phyloP scores from a whole-genome alignment of 2,329 filamentous ascomycete genomes.

The Ophiostoma sp. region DNA sequence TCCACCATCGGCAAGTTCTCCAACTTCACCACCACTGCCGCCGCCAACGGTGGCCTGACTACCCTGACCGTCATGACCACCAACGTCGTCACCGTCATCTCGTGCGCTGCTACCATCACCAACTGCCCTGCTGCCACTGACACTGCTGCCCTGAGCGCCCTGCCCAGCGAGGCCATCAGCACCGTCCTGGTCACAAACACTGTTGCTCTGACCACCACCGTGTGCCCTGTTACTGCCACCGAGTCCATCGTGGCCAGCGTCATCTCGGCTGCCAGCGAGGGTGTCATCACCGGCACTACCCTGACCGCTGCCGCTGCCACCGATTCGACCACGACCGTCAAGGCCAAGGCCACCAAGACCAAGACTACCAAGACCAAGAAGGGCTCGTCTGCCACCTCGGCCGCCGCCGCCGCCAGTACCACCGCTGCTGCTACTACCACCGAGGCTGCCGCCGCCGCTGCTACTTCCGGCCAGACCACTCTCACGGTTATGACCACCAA shows the following conservation, averaged over 20 bases:
- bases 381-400: not conserved
- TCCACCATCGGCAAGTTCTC: not conserved
- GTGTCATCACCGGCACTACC: slow-evolving; percentile 37
- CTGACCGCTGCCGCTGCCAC: slow-evolving; percentile 34
- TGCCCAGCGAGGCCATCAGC: slow-evolving; percentile 32
- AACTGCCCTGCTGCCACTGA: slow-evolving; percentile 34
- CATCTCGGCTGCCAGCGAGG: slow-evolving; percentile 32
- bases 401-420: not conserved
- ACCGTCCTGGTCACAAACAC: slow-evolving; percentile 39
- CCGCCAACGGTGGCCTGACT: too few species aligned
- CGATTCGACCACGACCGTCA: slow-evolving; percentile 32
- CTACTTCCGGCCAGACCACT: slow-evolving; percentile 34
- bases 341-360: slow-evolving; percentile 20
- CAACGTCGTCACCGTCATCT: slow-evolving; percentile 36
- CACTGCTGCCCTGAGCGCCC: slow-evolving; percentile 36
- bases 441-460: not conserved
- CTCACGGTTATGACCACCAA: slow-evolving; percentile 39
- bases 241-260: slow-evolving; percentile 38
- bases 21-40: not conserved
- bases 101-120: slow-evolving; percentile 30
- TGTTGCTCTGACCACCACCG: slow-evolving; percentile 37
- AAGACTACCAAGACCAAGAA: slow-evolving; percentile 21
- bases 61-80: slow-evolving; percentile 41
- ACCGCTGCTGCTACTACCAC: not conserved
- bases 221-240: slow-evolving; percentile 42